Base-by-base conservation (phyloP, 176 grass and related monocot genomes). In the Echinochloa phyllopogon region DNA sequence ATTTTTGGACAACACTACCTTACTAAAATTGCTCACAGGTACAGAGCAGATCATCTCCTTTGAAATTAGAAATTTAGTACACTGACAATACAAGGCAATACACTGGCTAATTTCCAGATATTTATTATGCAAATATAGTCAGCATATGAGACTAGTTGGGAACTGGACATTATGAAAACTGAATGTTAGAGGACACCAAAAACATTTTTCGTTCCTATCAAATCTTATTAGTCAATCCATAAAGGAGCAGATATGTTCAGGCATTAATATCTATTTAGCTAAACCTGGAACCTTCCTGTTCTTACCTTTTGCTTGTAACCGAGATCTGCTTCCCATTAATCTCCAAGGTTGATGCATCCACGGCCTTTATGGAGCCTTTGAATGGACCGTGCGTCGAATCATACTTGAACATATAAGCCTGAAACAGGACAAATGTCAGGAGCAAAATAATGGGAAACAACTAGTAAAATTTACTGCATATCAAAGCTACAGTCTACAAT, bases 391-490 rank as follows among this genome's bases (percentile, higher is more conserved):
- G 94, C 0, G 88, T 94, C 0, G 92, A 97, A 84, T 97, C 94
- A 49, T 97, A 94, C 78, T 97, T 97, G 48, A 97, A 91, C 90
- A 97, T 92, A 85, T 92, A 97, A 51, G 90, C 94, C 94, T 97
- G 68, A 44, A 62, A 82, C 84, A 86, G 60, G 38, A 86, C 18
- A 18, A 84, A 80, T 65, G 64, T 17, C 41, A 57, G 29, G 55
- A 53, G 13, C 38, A 16, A 63, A 72, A 6, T 39, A 86, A 79
- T 40, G 58, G 18, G 39, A 25, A 56, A 42, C 45, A 2, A 66
- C 12, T 36, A 67, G 36, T 43, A 14, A 14, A 42, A 67, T 8
- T 27, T 67, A 63, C 41, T 29, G 21, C 15, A 51, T 14, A 53
- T n/a, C 42, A 69, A 60, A 75, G 48, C 15, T 83, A 52, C 10